These are phyloP conservation scores for Lizonia empirigonia DNA, from an alignment of 2,329 filamentous ascomycete genomes.

Conservation along the genomic window DNA sequence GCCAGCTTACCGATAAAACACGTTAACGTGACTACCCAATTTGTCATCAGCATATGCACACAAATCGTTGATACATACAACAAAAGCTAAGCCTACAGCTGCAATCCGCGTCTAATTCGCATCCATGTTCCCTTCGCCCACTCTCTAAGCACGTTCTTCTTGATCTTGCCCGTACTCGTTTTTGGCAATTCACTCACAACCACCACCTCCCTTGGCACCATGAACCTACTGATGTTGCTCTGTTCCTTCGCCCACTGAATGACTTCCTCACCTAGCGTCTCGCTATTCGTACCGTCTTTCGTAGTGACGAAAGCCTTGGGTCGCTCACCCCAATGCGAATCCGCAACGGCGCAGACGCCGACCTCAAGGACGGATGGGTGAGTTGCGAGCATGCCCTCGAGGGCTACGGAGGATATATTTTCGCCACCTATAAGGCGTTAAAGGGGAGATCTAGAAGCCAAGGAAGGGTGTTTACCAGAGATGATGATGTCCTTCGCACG, in stretches of 20 bases:
- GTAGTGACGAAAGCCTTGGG: slow-evolving; percentile 92
- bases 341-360: slow-evolving; percentile 84
- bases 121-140: slow-evolving; percentile 70
- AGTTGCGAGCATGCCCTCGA: slow-evolving; percentile 86
- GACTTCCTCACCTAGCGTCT: slow-evolving; percentile 68
- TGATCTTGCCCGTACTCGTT: slow-evolving; percentile 94
- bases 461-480: slow-evolving; percentile 64
- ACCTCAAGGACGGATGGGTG: slow-evolving; percentile 91
- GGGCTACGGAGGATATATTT: slow-evolving; percentile 92
- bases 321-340: slow-evolving; percentile 93
- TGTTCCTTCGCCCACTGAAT: slow-evolving; percentile 85
- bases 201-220: slow-evolving; percentile 77
- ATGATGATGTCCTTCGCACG: slow-evolving; percentile 98
- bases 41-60: neutral
- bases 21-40: too few species aligned
- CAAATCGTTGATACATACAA: neutral
- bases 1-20: too few species aligned
- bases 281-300: slow-evolving; percentile 61
- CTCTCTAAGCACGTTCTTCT: slow-evolving; percentile 89
- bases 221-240: slow-evolving; percentile 85
- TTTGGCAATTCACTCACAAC: slow-evolving; percentile 89
- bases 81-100: too few species aligned
- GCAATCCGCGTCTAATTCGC: slow-evolving; percentile 29
- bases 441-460: neutral
- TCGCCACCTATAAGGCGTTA: slow-evolving; percentile 71